Evolutionary conservation across 345 rosid genomes (phyloP).

Genomic region (Cardamine chenopodiifolia): DNA sequence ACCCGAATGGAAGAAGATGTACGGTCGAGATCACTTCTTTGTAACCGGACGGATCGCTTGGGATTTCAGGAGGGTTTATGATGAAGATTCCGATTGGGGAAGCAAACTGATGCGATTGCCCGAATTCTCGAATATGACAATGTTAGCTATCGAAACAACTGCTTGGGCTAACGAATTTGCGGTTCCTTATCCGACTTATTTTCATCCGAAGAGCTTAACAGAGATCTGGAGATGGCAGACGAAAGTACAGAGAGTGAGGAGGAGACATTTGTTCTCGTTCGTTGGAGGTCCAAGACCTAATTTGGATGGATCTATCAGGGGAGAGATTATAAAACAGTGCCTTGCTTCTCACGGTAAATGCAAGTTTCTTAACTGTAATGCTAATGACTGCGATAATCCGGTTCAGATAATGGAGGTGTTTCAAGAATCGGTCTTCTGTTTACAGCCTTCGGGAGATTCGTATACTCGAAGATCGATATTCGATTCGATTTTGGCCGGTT

Average conservation of each 20-base stretch:
- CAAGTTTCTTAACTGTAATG: conserved; percentile 45
- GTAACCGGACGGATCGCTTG: conserved; percentile 49
- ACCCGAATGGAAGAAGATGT: conserved; percentile 49
- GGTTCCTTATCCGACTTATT: conserved; percentile 54
- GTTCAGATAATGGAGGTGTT: conserved; percentile 50
- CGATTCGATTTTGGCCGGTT: conserved; percentile 62
- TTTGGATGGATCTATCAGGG: conserved; percentile 43
- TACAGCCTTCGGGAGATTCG: conserved; percentile 68
- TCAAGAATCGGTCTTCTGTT: conserved; percentile 51
- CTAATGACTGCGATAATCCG: conserved; percentile 45
- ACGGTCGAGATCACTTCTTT: conserved; percentile 55
- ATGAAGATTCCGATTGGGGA: conserved; percentile 48
- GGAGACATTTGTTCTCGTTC: conserved; percentile 46
- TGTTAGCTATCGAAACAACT: conserved; percentile 51
- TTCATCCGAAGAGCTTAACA: conserved; percentile 45
- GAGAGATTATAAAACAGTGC: conserved; percentile 52
- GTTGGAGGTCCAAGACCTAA: conserved; percentile 49
- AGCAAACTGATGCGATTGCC: conserved; percentile 48
- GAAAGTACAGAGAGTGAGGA: conserved; percentile 32
- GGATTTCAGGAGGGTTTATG: conserved; percentile 43
- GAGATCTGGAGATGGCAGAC: conserved; percentile 50
- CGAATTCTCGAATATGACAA: conserved; percentile 44
- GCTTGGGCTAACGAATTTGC: conserved; percentile 42
- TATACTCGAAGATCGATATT: conserved; percentile 58
- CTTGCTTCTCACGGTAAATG: conserved; percentile 40